A percentile compares a stretch with the other conserved stretches of the same genome.
Conservation (phyloP, 805 yeast genomes). For the Cyberlindnera euphorbiae region DNA sequence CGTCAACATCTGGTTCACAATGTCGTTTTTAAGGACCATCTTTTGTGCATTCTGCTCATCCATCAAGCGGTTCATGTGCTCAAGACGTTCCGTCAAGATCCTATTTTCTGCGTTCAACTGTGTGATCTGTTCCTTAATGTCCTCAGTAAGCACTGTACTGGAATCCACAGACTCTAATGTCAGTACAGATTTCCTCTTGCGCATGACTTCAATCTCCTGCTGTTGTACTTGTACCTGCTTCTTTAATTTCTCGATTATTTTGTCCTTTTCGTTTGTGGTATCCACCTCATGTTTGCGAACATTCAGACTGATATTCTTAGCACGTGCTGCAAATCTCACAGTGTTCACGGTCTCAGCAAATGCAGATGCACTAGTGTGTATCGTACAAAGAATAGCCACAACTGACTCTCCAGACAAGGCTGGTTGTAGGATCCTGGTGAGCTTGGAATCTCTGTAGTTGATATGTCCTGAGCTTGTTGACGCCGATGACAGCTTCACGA, state of each 20-base stretch:
- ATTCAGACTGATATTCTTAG: slow-evolving; percentile 73
- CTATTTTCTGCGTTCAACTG: slow-evolving; percentile 59
- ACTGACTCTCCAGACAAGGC: slow-evolving; percentile 84
- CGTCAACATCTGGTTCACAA: slow-evolving; percentile 55
- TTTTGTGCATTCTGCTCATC: slow-evolving; percentile 54
- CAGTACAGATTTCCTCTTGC: slow-evolving; percentile 11
- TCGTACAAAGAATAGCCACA: slow-evolving; percentile 82
- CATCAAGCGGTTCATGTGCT: slow-evolving; percentile 60
- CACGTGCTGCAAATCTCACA: slow-evolving; percentile 86
- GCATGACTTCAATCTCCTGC: slow-evolving; percentile 42
- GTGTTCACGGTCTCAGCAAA: slow-evolving; percentile 83
- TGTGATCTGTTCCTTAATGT: slow-evolving; percentile 30
- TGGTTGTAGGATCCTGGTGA: slow-evolving; percentile 87
- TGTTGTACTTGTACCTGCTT: slow-evolving; percentile 59
- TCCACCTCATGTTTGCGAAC: slow-evolving; percentile 49
- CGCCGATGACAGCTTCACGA: slow-evolving; percentile 54
- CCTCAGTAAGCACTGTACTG: slow-evolving; percentile 8
- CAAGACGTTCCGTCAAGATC: slow-evolving; percentile 60
- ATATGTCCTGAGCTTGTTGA: slow-evolving; percentile 52
- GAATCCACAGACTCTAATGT: slow-evolving; percentile 7
- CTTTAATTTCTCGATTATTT: slow-evolving; percentile 50
- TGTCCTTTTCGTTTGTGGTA: slow-evolving; percentile 40
- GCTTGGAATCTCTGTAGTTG: slow-evolving; percentile 90
- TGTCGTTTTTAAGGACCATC: slow-evolving; percentile 52
- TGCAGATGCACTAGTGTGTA: slow-evolving; percentile 58